A percentile compares a stretch with the other conserved stretches of the same genome.
These are phyloP conservation scores for Volutella citrinella DNA, from an alignment of 2,329 filamentous ascomycete species.

Conservation along the genomic window DNA sequence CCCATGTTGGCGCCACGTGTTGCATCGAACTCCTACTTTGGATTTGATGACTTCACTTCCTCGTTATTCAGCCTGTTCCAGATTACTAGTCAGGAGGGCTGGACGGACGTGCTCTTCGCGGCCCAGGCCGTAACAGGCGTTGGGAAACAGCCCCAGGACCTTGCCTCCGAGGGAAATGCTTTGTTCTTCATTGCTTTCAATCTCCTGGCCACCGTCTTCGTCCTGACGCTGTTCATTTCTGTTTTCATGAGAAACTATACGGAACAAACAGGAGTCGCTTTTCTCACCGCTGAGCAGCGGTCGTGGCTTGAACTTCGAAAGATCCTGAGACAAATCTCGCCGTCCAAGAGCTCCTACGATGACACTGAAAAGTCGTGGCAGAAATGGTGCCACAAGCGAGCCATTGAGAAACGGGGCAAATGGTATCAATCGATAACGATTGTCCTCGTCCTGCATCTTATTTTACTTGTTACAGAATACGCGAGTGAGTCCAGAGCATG, in stretches of 20 bases:
- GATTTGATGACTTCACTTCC: slow-evolving; percentile 92
- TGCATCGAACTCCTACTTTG: slow-evolving; percentile 78
- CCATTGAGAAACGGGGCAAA: slow-evolving; percentile 87
- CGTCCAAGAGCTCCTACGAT: slow-evolving; percentile 85
- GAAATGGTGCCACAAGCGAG: slow-evolving; percentile 91
- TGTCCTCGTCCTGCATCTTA: slow-evolving; percentile 76
- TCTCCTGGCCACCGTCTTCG: slow-evolving; percentile 90
- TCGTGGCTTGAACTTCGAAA: slow-evolving; percentile 97
- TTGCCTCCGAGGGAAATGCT: slow-evolving; percentile 76
- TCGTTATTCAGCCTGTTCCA: slow-evolving; percentile 96
- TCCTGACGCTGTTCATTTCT: slow-evolving; percentile 94
- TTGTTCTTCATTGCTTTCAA: slow-evolving; percentile 97
- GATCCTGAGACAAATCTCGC: slow-evolving; percentile 85
- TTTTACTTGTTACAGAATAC: slow-evolving; percentile 82
- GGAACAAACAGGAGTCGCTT: slow-evolving; percentile 95
- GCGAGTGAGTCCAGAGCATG: slow-evolving; percentile 71
- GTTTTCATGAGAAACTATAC: slow-evolving; percentile 99
- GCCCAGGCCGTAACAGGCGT: slow-evolving; percentile 77
- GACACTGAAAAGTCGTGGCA: slow-evolving; percentile 76
- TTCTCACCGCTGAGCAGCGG: slow-evolving; percentile 89
- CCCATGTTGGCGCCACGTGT: slow-evolving; percentile 77
- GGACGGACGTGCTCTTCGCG: slow-evolving; percentile 88
- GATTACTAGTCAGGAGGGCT: slow-evolving; percentile 97
- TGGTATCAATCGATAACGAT: slow-evolving; percentile 85
- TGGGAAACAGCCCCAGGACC: slow-evolving; percentile 68